phyloP scores from a whole-genome alignment of 129 eudicot species.

The Deinandra increscens region DNA sequence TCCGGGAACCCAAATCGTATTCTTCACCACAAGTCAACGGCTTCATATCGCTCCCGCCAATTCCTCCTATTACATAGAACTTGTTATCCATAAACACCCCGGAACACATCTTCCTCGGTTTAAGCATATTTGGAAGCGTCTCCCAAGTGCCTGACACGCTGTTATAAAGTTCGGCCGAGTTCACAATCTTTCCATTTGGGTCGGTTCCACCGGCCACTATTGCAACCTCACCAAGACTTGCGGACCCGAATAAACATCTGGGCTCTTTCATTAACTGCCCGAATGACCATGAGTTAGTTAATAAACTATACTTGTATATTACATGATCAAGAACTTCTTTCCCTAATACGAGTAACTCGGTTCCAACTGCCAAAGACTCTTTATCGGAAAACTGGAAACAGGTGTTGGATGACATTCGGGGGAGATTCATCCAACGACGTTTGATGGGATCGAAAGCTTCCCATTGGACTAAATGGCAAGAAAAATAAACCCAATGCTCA shows the following conservation, averaged over 20 bases:
- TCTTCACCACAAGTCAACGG: conserved; percentile 87
- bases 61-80: conserved; percentile 84
- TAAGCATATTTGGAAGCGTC: conserved; percentile 61
- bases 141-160: conserved; percentile 61
- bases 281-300: conserved; percentile 68
- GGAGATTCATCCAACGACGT: conserved; percentile 71
- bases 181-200: conserved; percentile 45
- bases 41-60: conserved; percentile 48
- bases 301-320: conserved; percentile 59
- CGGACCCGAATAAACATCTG: conserved; percentile 77
- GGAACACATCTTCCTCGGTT: conserved; percentile 73
- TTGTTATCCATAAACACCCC: conserved; percentile 88
- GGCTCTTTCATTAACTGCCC: conserved; percentile 70
- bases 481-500: conserved; percentile 92
- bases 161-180: conserved; percentile 67
- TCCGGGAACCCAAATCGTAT: conserved; percentile 44
- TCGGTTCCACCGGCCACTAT: conserved; percentile 82
- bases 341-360: conserved; percentile 80
- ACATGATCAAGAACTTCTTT: conserved; percentile 48
- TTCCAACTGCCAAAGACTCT: conserved; percentile 84
- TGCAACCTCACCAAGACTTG: conserved; percentile 75
- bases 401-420: conserved; percentile 57
- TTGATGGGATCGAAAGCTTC: conserved; percentile 81
- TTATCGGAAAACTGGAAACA: conserved; percentile 70
- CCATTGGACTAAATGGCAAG: conserved; percentile 81